These are phyloP conservation scores for Trypanosoma melophagium DNA, from an alignment of 208 protist species.

Conservation along the genomic window DNA sequence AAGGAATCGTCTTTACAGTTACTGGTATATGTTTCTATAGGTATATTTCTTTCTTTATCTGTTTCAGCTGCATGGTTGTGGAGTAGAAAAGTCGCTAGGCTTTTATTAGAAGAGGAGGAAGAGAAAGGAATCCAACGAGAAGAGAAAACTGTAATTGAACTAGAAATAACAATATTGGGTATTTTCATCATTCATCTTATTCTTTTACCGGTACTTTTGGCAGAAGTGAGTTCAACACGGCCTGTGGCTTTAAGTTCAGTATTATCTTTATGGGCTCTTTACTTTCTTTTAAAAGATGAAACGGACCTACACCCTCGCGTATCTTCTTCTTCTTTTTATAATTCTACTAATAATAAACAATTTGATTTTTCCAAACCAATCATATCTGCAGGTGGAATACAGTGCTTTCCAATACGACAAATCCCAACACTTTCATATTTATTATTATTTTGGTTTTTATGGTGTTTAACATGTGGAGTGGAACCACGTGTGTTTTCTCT, in stretches of 20 bases:
- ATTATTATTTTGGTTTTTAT: slow-evolving; percentile 5
- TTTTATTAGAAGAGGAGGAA: no score
- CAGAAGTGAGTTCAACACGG: not conserved
- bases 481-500: slow-evolving; percentile 26
- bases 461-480: slow-evolving; percentile 21
- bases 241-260: not conserved
- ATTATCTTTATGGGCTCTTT: slow-evolving; percentile 4
- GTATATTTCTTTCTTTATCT: no score
- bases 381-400: slow-evolving; percentile 24
- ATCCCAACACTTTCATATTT: slow-evolving; percentile 18
- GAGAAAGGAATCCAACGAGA: no score
- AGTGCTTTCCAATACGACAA: slow-evolving; percentile 27
- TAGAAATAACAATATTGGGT: not conserved
- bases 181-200: not conserved
- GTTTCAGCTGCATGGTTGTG: no score
- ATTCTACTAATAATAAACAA: not conserved
- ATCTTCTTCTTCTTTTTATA: slow-evolving; percentile 1
- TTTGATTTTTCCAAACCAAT: slow-evolving; percentile 19
- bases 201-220: not conserved
- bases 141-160: no score
- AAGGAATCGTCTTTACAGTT: not conserved
- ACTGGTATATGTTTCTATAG: not conserved
- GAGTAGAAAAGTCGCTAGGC: no score
- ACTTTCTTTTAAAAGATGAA: not conserved
- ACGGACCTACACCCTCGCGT: not conserved